Percentiles rank a stretch among this genome's conserved stretches.
These are phyloP conservation scores for Fusarium albosuccineum DNA, from an alignment of 2,329 filamentous ascomycete genomes.

Conservation along the genomic window DNA sequence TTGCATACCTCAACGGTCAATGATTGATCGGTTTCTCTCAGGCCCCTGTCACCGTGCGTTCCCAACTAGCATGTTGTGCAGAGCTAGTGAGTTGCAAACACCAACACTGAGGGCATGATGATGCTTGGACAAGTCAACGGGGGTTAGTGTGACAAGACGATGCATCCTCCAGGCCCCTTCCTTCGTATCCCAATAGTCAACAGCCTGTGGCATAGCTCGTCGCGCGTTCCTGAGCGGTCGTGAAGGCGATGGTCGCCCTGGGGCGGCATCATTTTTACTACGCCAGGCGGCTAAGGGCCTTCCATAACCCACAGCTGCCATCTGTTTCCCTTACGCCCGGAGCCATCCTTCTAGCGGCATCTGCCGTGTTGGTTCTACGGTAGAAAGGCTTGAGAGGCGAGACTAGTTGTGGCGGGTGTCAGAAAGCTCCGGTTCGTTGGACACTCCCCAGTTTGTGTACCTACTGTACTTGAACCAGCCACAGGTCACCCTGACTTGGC, in stretches of 20 bases:
- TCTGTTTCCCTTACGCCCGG: slow-evolving; percentile 24
- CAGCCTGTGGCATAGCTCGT: not conserved
- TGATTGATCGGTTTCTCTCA: slow-evolving; percentile 14
- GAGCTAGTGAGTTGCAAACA: slow-evolving; percentile 1
- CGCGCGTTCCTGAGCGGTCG: slow-evolving; percentile 14
- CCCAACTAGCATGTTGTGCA: not conserved
- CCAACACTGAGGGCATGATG: slow-evolving; percentile 6
- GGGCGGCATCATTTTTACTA: slow-evolving; percentile 14
- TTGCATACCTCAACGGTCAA: not conserved
- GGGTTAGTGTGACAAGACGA: slow-evolving; percentile 12
- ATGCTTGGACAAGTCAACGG: slow-evolving; percentile 4
- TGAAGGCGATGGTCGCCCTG: not conserved
- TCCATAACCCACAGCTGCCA: slow-evolving; percentile 15
- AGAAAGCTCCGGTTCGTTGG: slow-evolving; percentile 9
- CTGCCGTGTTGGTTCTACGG: slow-evolving; percentile 19
- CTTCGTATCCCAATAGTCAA: not conserved
- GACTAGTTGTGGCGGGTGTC: slow-evolving; percentile 28
- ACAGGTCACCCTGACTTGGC: slow-evolving; percentile 21
- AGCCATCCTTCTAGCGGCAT: slow-evolving; percentile 13
- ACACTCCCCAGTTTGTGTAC: slow-evolving; percentile 15
- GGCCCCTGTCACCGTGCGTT: slow-evolving; percentile 30
- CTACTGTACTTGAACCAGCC: slow-evolving; percentile 12
- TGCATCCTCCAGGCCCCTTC: not conserved
- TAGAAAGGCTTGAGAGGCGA: slow-evolving; percentile 14
- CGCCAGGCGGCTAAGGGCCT: slow-evolving; percentile 30